Evolutionary conservation across 2,329 filamentous ascomycete species (phyloP), one percentile per base, ranked within the genome.

Genomic region (Arachnopeziza araneosa): DNA sequence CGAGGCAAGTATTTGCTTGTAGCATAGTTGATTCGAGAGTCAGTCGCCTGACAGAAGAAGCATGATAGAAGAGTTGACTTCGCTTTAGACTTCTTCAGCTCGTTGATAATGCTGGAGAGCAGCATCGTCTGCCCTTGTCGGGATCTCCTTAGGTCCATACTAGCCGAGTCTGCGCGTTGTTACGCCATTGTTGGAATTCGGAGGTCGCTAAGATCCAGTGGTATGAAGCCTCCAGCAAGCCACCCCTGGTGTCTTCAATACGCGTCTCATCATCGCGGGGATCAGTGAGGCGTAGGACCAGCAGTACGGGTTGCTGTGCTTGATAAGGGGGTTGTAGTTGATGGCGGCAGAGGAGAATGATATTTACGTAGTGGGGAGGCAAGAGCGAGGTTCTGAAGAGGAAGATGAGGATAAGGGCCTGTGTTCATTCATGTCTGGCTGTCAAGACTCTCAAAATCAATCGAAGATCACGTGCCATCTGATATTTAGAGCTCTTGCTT

Each of bases 41-140:
- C 67, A 3, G 73, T 74, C 12, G 70, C 69, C 63, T 82, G 73
- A 64, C 75, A 81, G 67, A 81, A 77, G 67, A 78, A 78, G 60
- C 68, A 76, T 0, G 67, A 65, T 36, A 60, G 51, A 68, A 56
- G 19, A 48, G 14, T 22, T 24, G 54, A 17, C 44, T 61, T 54
- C 36, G 24, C 24, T 32, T 7, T 32, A 22, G 57, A 24, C 19
- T 56, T 58, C 23, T 61, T 21, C 26, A 75, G 54, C 24, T 36
- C 61, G n/a, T 72, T 23, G 12, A 72, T 65, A 0, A 73, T 70
- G 22, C 69, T 66, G 1, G 52, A 70, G 0, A 74, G 50, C 1
- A 75, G 61, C 72, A 75, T 76, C 0, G 72, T 76, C 54, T 75
- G 0, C 74, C 74, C 56, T 74, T 76, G 2, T 73, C 73, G 0